These are phyloP conservation scores for Pythium guiyangense DNA, from an alignment of 352 stramenopile species.

Conservation along the genomic window DNA sequence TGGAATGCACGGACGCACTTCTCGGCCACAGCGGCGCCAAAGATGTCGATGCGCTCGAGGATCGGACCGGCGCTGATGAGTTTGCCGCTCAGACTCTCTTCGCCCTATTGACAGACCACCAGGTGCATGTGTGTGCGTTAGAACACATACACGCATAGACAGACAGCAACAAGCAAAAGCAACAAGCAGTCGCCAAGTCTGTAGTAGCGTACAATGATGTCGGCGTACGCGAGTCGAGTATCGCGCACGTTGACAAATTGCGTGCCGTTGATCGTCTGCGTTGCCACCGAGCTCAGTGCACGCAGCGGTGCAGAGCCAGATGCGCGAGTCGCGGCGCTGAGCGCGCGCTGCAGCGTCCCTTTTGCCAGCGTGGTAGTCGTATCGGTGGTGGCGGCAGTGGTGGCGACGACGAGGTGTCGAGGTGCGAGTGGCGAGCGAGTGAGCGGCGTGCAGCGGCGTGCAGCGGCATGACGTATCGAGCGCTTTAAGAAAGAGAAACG, in stretches of 20 bases:
- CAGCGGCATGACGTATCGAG: too few species aligned
- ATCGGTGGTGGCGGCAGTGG: not conserved
- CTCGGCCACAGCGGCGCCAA: slow-evolving; percentile 54
- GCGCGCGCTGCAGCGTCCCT: not conserved
- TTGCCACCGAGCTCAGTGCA: not conserved
- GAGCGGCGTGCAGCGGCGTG: too few species aligned
- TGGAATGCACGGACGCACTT: too few species aligned
- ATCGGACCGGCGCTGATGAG: slow-evolving; percentile 49
- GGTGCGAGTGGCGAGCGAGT: too few species aligned
- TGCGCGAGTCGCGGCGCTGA: not conserved
- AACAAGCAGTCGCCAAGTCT: slow-evolving; percentile 9
- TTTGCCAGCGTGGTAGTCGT: not conserved
- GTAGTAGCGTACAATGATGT: slow-evolving; percentile 71
- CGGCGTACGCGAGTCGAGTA: slow-evolving; percentile 47
- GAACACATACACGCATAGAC: not conserved
- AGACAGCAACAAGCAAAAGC: not conserved
- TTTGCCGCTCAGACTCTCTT: slow-evolving; percentile 45
- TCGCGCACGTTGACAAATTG: slow-evolving; percentile 11
- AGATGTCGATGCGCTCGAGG: slow-evolving; percentile 53
- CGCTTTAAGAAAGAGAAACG: too few species aligned
- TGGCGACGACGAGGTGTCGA: not conserved
- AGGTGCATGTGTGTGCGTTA: too few species aligned
- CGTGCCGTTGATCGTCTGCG: not conserved
- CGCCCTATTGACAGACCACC: too few species aligned
- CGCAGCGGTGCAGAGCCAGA: not conserved